phyloP scores from a whole-genome alignment of 257 asterid species.

The Solanum bulbocastanum region DNA sequence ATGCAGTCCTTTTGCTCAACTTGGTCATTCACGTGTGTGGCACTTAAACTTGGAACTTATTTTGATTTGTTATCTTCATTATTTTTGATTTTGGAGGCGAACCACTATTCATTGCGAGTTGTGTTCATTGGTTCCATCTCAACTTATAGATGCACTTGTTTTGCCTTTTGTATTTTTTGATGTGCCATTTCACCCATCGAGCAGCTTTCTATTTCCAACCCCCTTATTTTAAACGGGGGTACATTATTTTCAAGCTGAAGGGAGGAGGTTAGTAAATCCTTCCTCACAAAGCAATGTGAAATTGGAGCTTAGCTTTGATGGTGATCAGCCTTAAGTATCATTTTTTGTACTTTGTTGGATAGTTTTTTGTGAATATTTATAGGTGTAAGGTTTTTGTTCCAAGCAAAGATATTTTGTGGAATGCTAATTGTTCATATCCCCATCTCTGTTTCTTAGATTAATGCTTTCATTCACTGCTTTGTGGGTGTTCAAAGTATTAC shows the following conservation, averaged over 20 bases:
- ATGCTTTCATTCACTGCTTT: slow-evolving; percentile 86
- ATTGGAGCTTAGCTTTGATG: neutral
- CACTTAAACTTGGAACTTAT: neutral
- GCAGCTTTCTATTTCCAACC: neutral
- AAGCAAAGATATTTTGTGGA: neutral
- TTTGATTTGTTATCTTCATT: neutral
- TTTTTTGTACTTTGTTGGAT: neutral
- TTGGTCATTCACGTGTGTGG: neutral
- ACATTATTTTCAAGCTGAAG: neutral
- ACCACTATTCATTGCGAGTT: neutral
- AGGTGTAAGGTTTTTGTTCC: neutral
- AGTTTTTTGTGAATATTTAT: neutral
- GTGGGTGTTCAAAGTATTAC: slow-evolving; percentile 71
- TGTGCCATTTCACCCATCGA: neutral
- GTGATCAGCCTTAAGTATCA: neutral
- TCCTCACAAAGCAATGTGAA: neutral
- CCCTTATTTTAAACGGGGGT: neutral
- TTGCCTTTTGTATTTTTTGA: neutral
- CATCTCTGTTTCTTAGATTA: slow-evolving; percentile 35
- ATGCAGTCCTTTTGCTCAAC: neutral
- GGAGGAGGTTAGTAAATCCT: neutral
- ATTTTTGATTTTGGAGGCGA: neutral
- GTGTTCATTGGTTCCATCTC: neutral
- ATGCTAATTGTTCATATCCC: neutral
- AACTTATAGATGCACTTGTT: neutral